These are phyloP conservation scores for Saccharomycopsis sp. DNA, from an alignment of 805 yeast species.

Conservation along the genomic window DNA sequence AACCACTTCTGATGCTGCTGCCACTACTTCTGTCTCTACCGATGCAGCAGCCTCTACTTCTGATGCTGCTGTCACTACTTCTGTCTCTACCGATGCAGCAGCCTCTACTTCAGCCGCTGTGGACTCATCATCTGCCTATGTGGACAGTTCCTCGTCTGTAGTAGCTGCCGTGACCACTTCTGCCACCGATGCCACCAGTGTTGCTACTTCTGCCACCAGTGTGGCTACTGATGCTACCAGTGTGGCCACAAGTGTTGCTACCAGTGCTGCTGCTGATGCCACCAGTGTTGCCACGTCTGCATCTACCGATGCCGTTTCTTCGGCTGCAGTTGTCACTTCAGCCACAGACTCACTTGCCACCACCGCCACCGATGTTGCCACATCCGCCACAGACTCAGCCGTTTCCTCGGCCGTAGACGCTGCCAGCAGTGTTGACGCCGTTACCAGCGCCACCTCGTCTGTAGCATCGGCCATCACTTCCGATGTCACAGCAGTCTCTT, in stretches of 20 bases:
- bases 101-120: conserved; percentile 7
- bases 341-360: not conserved
- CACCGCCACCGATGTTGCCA: not conserved
- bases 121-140: conserved; percentile 9
- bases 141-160: conserved; percentile 3
- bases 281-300: conserved; percentile 2
- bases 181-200: conserved; percentile 21
- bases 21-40: conserved; percentile 9
- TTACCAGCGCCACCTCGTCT: not conserved
- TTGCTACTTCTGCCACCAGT: conserved; percentile 24
- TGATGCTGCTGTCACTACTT: conserved; percentile 3
- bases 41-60: conserved; percentile 7
- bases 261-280: conserved; percentile 20
- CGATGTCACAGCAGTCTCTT: not conserved
- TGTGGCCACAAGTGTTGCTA: conserved; percentile 5
- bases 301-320: not conserved
- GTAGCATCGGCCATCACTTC: not conserved
- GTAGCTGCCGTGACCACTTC: conserved; percentile 7
- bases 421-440: not conserved
- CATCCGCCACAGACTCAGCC: conserved; percentile 11
- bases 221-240: conserved; percentile 24
- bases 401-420: conserved; percentile 2
- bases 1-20: conserved; percentile 12
- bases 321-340: not conserved
- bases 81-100: conserved; percentile 2